These are phyloP conservation scores for Ophiostoma ulmi DNA, from an alignment of 2,329 filamentous ascomycete species.

Conservation along the genomic window DNA sequence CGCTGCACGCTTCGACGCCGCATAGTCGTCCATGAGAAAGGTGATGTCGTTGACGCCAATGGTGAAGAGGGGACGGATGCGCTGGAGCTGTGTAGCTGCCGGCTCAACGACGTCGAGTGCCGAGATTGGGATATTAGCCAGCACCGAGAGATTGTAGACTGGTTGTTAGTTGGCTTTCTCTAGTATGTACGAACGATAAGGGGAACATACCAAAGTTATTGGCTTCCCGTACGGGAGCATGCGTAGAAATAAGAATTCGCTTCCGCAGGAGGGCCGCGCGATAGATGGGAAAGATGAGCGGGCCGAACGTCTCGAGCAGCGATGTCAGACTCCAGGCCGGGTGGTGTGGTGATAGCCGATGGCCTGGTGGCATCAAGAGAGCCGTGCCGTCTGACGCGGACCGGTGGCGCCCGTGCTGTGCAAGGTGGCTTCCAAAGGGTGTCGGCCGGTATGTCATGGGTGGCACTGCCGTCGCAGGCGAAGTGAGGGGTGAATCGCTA, in stretches of 20 bases:
- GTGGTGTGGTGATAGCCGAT: conserved; percentile 71
- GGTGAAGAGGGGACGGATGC: conserved; percentile 80
- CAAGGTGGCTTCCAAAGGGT: conserved; percentile 2
- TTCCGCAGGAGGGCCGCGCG: conserved; percentile 81
- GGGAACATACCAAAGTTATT: conserved; percentile 76
- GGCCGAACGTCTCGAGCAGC: conserved; percentile 79
- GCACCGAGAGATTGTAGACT: conserved; percentile 93
- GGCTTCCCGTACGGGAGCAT: conserved; percentile 75
- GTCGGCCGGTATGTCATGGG: conserved; percentile 38
- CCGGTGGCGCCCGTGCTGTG: conserved; percentile 1
- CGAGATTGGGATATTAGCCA: conserved; percentile 79
- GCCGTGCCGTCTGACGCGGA: conserved; percentile 52
- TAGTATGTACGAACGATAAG: too few relatives aligned
- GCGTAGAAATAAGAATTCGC: conserved; percentile 78
- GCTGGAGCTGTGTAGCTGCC: conserved; percentile 48
- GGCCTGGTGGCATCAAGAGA: conserved; percentile 53
- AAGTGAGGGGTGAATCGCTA: conserved; percentile 49
- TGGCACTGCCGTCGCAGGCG: conserved; percentile 35
- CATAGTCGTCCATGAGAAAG: conserved; percentile 61
- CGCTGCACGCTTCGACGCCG: conserved; percentile 38
- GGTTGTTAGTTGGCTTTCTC: background rate
- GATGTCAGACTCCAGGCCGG: conserved; percentile 77
- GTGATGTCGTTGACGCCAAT: conserved; percentile 91
- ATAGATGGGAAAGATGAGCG: conserved; percentile 85
- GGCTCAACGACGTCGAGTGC: conserved; percentile 64